phyloP scores from a whole-genome alignment of 139 green algal genomes.

The Chlorella sp. region DNA sequence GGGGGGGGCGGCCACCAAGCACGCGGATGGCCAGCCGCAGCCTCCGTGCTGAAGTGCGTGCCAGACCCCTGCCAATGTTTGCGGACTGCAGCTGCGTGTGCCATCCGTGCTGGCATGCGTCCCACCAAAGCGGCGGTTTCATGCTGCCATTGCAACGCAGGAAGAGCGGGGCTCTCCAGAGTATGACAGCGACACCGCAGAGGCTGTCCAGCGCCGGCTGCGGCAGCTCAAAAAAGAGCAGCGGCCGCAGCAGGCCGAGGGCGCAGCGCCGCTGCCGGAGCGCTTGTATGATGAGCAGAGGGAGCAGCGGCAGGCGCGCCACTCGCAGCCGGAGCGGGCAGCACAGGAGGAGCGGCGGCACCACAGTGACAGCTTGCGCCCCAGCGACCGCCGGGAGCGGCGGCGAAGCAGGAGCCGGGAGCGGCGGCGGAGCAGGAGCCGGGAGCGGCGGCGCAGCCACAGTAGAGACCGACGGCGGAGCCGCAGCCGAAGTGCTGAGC shows the following conservation, averaged over 20 bases:
- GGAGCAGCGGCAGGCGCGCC: not conserved
- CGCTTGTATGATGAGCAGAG: not conserved
- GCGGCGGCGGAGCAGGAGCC: not conserved
- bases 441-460: not conserved
- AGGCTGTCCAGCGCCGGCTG: not conserved
- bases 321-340: not conserved
- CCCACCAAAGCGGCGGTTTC: no score
- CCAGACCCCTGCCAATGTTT: no score
- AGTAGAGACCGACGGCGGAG: not conserved
- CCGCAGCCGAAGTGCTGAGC: not conserved
- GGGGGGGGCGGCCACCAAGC: no score
- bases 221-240: not conserved
- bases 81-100: not conserved
- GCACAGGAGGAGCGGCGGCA: not conserved
- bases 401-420: not conserved
- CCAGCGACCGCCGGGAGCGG: no score
- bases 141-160: no score
- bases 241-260: not conserved
- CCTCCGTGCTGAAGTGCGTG: no score
- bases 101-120: no score
- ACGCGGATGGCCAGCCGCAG: no score
- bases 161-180: not conserved
- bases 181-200: constrained; percentile 2
- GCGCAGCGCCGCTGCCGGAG: not conserved
- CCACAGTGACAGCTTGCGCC: no score